phyloP scores from a whole-genome alignment of 805 yeast species.

The Metschnikowia vanudenii region DNA sequence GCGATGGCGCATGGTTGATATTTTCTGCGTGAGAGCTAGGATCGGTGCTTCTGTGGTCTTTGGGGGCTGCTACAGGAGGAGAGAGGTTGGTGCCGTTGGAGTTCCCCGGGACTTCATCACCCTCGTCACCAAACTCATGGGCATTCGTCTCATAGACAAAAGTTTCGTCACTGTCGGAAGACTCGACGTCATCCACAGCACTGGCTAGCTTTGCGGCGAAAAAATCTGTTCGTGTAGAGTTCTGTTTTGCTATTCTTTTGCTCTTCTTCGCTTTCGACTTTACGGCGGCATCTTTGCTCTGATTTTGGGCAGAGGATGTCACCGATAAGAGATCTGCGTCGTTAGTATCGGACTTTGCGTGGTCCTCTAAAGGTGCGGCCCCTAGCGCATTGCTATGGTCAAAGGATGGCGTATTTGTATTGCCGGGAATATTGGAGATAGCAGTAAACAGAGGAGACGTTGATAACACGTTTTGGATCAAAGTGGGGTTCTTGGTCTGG shows the following conservation, averaged over 20 bases:
- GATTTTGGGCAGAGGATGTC: slow-evolving; percentile 5
- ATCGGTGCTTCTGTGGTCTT: slow-evolving; percentile 7
- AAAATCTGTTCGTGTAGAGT: slow-evolving; percentile 80
- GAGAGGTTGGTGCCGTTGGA: not conserved
- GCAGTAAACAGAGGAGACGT: slow-evolving; percentile 31
- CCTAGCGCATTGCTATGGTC: slow-evolving; percentile 2
- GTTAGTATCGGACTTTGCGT: slow-evolving; percentile 1
- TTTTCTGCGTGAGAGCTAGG: slow-evolving; percentile 5
- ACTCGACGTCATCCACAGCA: slow-evolving; percentile 87
- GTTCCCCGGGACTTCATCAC: slow-evolving; percentile 3
- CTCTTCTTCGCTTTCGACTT: slow-evolving; percentile 20
- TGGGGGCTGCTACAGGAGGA: not conserved
- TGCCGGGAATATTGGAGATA: slow-evolving; percentile 10
- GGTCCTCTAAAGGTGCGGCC: not conserved
- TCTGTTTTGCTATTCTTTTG: slow-evolving; percentile 43
- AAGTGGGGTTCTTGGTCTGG: slow-evolving; percentile 34
- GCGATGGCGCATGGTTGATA: slow-evolving; percentile 15
- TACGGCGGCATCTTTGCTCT: slow-evolving; percentile 9
- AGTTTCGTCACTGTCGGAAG: slow-evolving; percentile 89
- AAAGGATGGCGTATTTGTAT: not conserved
- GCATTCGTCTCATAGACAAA: slow-evolving; percentile 78
- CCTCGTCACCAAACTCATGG: slow-evolving; percentile 23
- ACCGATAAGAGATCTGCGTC: slow-evolving; percentile 6
- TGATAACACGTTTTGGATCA: slow-evolving; percentile 37
- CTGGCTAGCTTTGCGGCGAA: slow-evolving; percentile 94